Base-by-base conservation (phyloP, 1,284 basidiomycete genomes). In the Phellopilus nigrolimitatus region DNA sequence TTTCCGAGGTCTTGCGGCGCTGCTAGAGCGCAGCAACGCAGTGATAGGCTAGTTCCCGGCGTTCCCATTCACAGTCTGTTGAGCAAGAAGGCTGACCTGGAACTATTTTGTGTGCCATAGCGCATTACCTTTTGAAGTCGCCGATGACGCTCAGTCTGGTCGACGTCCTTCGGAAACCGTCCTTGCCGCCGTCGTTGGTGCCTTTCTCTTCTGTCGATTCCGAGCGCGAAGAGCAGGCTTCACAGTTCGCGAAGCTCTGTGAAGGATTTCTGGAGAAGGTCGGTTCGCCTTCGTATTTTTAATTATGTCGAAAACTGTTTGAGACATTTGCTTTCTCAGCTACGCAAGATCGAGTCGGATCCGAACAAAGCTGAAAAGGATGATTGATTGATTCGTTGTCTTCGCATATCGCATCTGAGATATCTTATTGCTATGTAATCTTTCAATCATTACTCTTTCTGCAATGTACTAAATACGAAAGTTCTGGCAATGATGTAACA, bases 101-200 rank as follows among this genome's bases (percentile, higher is more conserved):
- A n/a, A 9, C 15, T 28, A 6, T 19, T 31, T 5, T 9, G 31
- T n/a, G 19, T 44, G 17, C 7, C 21, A n/a, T n/a, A 55, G 53
- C 42, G 24, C 19, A 13, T 5, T 44, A 39, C 38, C 7, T 55
- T 12, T 21, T 50, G 17, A 22, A 37, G 15, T 55, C 43, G 9
- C 54, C 54, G 8, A 12, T 48, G 28, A 56, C 46, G 2, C 30
- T 48, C 41, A 56, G 43, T 24, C 46, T 56, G 27, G n/a, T 37
- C 8, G 40, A 40, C 21, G 34, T 44, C 9, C 37, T 55, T 12
- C 31, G 31, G 30, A 42, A 36, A 7, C 33, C 41, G 2, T 7
- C 33, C 7, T 2, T 10, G 3, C 9, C 37, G 17, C 25, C 51
- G 2, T 15, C 34, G 12, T 37, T 37, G n/a, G n/a, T 15, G 12